Base-by-base conservation (phyloP, 179 eudicot species). In the Silene coronaria region DNA sequence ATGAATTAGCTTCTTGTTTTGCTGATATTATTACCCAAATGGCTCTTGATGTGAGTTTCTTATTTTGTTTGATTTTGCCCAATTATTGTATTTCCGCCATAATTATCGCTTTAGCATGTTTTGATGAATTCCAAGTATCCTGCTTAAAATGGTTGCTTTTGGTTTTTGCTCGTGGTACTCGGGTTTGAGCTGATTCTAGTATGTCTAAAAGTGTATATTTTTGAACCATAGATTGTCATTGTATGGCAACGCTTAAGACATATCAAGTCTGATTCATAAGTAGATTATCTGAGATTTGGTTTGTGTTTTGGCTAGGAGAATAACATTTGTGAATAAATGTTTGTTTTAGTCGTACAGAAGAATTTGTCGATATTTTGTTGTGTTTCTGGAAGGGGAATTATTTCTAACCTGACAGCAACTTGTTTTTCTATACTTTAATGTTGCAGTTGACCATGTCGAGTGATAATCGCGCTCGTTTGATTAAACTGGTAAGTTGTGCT, bases 21-120 rank as follows among this genome's bases (percentile, higher is more conserved):
- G 97, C 96, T 0, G 99, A 96, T 89, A 80, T 91, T 64, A 87
- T 96, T 48, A 73, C 98, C 53, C 99, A 96, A 74, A 86, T 93
- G 90, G 97, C 96, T 72, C 93, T 85, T 74, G 99, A 96, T 82
- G 99, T 96, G 85, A 93, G 97, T 74, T 7, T 45, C 16, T 11
- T 45, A 12, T 11, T 68, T 12, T 67, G 22, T 67, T 64, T 45
- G 51, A 45, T 24, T 5, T 30, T 19, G 9, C 12, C 26, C 11
- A 8, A 3, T 22, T 59, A 19, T 22, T 30, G 9, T 66, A 30
- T 11, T 34, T 66, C 28, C 17, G 21, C 19, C 38, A 4, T 45
- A 62, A 26, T 23, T 32, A 16, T 65, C 13, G 1, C 7, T 65
- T 14, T 14, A 45, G 51, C 51, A 45, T 36, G 13, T 48, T 58